These are phyloP conservation scores for Pleurotus eryngii DNA, from an alignment of 768 basidiomycete genomes.

Conservation along the genomic window DNA sequence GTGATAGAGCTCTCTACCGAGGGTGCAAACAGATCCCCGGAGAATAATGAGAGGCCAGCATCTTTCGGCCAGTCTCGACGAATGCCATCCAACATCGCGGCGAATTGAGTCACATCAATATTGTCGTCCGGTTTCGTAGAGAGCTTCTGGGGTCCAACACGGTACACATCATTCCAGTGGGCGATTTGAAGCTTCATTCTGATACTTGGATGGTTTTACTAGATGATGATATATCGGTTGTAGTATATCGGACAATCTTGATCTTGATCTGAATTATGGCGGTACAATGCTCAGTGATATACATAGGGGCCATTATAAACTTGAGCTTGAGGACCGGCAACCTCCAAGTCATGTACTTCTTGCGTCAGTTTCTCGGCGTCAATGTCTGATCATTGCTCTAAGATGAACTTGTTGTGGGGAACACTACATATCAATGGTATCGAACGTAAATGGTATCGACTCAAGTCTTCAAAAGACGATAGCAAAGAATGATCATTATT, in stretches of 20 bases:
- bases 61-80: conserved; percentile 52
- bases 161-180: conserved; percentile 85
- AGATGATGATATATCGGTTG: not conserved
- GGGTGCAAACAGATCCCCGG: conserved; percentile 87
- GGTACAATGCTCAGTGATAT: too few species aligned
- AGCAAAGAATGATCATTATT: not conserved
- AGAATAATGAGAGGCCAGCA: conserved; percentile 74
- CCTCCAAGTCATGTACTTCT: too few species aligned
- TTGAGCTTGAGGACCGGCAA: too few species aligned
- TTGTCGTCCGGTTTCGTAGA: conserved; percentile 48
- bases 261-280: too few species aligned
- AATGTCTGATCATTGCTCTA: too few species aligned
- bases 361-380: too few species aligned
- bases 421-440: too few species aligned
- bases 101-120: conserved; percentile 88
- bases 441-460: too few species aligned
- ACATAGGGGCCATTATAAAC: too few species aligned
- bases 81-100: conserved; percentile 62
- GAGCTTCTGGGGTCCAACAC: conserved; percentile 73
- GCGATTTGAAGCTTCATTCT: conserved; percentile 38
- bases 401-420: too few species aligned
- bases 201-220: not conserved
- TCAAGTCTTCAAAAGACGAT: not conserved
- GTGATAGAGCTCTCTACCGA: conserved; percentile 86
- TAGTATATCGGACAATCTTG: too few species aligned